phyloP scores from a whole-genome alignment of 208 protist species.

The Leishmania turanica region DNA sequence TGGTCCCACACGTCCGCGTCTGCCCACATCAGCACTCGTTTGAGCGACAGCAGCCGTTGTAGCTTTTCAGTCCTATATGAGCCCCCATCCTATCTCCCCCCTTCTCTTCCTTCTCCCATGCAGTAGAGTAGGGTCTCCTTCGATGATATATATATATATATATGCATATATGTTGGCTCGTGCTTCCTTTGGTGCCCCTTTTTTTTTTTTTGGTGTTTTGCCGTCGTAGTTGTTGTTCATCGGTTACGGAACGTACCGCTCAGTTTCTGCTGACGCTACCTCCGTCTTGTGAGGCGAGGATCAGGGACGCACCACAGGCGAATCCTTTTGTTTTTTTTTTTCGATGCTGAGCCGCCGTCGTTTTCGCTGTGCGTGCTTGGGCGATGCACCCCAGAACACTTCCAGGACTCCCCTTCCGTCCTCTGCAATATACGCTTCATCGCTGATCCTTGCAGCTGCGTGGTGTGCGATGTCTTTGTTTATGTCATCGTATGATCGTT shows the following conservation, averaged over 20 bases:
- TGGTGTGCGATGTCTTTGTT: not conserved
- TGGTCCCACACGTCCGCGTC: not conserved
- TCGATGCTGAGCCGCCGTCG: not conserved
- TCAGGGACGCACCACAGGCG: not conserved
- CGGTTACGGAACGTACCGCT: not conserved
- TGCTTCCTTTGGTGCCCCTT: not conserved
- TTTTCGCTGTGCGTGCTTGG: not conserved
- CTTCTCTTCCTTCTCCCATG: not conserved
- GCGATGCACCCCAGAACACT: not conserved
- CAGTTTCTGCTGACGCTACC: not conserved
- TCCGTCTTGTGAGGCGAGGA: not conserved
- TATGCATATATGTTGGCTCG: not conserved
- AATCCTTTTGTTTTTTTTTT: not conserved
- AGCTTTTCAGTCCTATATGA: not conserved
- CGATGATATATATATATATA: too few relatives aligned
- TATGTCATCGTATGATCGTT: not conserved
- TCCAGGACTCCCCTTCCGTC: not conserved
- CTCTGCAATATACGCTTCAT: not conserved
- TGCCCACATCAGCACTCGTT: not conserved
- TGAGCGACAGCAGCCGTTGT: not conserved
- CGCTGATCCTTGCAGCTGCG: constrained; percentile 3
- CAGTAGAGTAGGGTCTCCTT: not conserved
- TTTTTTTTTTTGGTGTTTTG: not conserved
- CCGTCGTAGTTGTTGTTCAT: not conserved
- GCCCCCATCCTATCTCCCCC: too few relatives aligned